Base-by-base conservation (phyloP, 1,284 basidiomycete genomes). In the Cystobasidium sp. region DNA sequence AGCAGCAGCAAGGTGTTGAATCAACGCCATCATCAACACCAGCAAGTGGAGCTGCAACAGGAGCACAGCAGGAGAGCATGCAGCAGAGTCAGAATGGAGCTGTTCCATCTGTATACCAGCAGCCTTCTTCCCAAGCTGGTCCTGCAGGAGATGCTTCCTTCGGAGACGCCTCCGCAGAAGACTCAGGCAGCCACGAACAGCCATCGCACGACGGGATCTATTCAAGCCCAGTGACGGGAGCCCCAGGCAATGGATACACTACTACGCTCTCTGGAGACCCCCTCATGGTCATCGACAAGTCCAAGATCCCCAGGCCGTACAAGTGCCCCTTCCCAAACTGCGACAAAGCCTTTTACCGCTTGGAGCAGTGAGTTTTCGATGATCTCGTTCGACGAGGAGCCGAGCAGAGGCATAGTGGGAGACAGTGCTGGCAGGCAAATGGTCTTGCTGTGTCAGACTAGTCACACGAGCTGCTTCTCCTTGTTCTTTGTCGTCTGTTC, bases 301-400 rank as follows among this genome's bases (percentile, higher is more conserved):
- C 39, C 22, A 44, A 69, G 51, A 68, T 75, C 18, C 64, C 59
- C 41, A 86, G 93, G 69, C 94, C 94, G 0, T 97, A 97, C 88
- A 97, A 96, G 81, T 97, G 94, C 82, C 93, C 93, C 0, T 86
- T 92, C n/a, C 59, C 70, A 65, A 73, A 64, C 52, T 96, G 94
- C 81, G 92, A 92, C 63, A 86, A 92, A 22, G 92, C 93, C 0
- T 96, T 96, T 83, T 93, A 91, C 82, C 86, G 94, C 74, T 87
- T 96, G 22, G 94, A 96, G 83, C 94, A 97, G 83, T 93, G 94
- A 88, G 93, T 92, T 64, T 24, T n/a, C 37, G 31, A 41, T 56
- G 61, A 46, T 14, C 55, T 44, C 43, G 46, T 41, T n/a, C 10
- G 12, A 56, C 53, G 53, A 31, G 31, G 31, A 31, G 31, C 31